Evolutionary conservation across 2,329 filamentous ascomycete genomes (phyloP), one percentile per base, ranked within the genome.

Genomic region (Penicillium sp.): DNA sequence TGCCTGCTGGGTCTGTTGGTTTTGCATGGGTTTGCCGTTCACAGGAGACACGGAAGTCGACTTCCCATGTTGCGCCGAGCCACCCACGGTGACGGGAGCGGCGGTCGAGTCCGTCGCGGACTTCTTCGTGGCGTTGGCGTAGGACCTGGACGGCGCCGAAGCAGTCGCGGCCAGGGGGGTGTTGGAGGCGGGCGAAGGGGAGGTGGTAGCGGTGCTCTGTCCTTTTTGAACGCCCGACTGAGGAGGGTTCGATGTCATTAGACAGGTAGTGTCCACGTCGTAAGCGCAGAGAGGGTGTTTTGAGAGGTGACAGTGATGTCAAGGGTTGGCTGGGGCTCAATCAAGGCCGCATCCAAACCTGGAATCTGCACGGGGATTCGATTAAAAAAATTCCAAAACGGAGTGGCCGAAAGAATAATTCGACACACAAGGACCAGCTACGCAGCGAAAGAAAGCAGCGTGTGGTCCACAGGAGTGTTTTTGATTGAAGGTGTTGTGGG

Each of bases 11-110:
- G 56, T 18, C 21, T 49, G 52, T 58, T 63, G 62, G 51, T 34
- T 60, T 59, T 70, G 87, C 74, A 85, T 79, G 62, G 81, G 79
- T 76, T 88, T 88, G 82, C 90, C 90, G 82, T 95, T 96, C 82
- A 95, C 84, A 73, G 88, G 84, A 79, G 89, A 86, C 67, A 84
- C 82, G 66, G 86, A 84, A 70, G 83, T 80, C 72, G 83, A 74
- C 68, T 84, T 82, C 74, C 79, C 80, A 81, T 81, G 75, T 70
- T 72, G 66, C 63, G 67, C 66, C 66, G 77, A 73, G 67, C 76
- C 77, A 72, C 79, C 77, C 74, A 79, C 76, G 74, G 77, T 76
- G 72, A 77, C 74, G 67, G 79, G 74, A 67, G 77, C 74, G 70
- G 75, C 74, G 67, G 72, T 68, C 62, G 72, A 75, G 71, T 78